Evolutionary conservation across 129 eudicot genomes (phyloP).

Genomic region (Chrysanthemum seticuspe): DNA sequence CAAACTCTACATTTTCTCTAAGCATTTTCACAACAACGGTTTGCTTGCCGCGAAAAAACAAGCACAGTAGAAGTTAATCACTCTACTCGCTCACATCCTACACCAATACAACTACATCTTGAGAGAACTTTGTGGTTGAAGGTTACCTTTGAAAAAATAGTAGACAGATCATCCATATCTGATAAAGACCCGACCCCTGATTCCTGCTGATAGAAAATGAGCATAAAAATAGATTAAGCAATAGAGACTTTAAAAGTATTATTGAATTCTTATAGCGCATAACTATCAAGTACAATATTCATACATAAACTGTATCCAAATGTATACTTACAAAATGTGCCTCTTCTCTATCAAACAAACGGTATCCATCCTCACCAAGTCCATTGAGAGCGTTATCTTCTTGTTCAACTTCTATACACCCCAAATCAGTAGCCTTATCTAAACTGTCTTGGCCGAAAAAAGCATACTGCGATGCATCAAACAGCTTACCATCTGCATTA

Average conservation of each 20-base stretch:
- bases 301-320: too few relatives aligned
- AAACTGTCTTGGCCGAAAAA: constrained; percentile 59
- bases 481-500: constrained; percentile 53
- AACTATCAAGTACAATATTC: too few relatives aligned
- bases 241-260: constrained; percentile 13
- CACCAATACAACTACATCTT: neutral
- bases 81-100: neutral
- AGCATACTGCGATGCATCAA: constrained; percentile 84
- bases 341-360: constrained; percentile 76
- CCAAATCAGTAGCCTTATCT: constrained; percentile 65
- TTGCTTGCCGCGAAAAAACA: neutral
- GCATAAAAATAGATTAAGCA: constrained; percentile 23
- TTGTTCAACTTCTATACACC: constrained; percentile 59
- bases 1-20: neutral
- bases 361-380: constrained; percentile 69
- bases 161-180: constrained; percentile 88
- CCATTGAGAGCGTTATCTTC: constrained; percentile 46
- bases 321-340: constrained; percentile 20
- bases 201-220: constrained; percentile 49
- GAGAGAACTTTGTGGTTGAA: constrained; percentile 13
- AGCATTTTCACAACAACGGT: neutral
- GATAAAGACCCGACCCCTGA: constrained; percentile 71
- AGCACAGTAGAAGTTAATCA: neutral
- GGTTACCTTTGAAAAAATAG: constrained; percentile 86
- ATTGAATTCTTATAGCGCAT: neutral